phyloP scores from a whole-genome alignment of 1,284 basidiomycete species.

The Ceraceosorus guamensis region DNA sequence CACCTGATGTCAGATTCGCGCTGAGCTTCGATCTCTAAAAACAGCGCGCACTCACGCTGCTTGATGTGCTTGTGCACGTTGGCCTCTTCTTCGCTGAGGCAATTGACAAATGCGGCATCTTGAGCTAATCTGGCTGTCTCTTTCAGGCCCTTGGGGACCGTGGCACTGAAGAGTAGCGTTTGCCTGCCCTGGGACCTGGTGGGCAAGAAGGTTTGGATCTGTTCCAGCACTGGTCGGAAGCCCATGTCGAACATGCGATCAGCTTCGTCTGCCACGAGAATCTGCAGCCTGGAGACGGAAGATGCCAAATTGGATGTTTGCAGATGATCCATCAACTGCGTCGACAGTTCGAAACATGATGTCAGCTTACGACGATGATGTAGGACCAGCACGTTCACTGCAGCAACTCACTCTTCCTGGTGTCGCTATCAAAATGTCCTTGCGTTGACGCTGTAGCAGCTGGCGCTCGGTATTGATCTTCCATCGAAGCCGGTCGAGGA shows the following conservation, averaged over 20 bases:
- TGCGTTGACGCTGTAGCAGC: conserved; percentile 32
- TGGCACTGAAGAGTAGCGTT: conserved; percentile 54
- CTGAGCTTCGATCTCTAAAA: neutral
- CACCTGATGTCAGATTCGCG: neutral
- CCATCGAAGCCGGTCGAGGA: neutral
- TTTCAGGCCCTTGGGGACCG: conserved; percentile 50
- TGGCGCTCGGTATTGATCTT: conserved; percentile 42
- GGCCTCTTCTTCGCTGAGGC: conserved; percentile 58
- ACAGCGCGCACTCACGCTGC: conserved; percentile 51
- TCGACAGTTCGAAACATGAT: too few species aligned
- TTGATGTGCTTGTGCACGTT: conserved; percentile 64
- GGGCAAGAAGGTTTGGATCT: conserved; percentile 47
- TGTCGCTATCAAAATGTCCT: conserved; percentile 53
- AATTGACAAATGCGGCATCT: conserved; percentile 60
- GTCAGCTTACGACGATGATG: too few species aligned
- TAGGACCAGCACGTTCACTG: too few species aligned
- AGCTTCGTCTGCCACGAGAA: conserved; percentile 53
- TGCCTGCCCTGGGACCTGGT: conserved; percentile 42
- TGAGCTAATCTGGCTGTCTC: conserved; percentile 35
- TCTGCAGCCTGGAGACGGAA: conserved; percentile 41
- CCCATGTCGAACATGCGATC: conserved; percentile 52
- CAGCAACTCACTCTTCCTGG: conserved; percentile 50
- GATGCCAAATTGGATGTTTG: conserved; percentile 47
- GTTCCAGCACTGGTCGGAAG: conserved; percentile 37
- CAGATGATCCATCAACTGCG: conserved; percentile 47